These are phyloP conservation scores for Centrapalus pauciflorus DNA, from an alignment of 129 eudicot species.

Conservation along the genomic window DNA sequence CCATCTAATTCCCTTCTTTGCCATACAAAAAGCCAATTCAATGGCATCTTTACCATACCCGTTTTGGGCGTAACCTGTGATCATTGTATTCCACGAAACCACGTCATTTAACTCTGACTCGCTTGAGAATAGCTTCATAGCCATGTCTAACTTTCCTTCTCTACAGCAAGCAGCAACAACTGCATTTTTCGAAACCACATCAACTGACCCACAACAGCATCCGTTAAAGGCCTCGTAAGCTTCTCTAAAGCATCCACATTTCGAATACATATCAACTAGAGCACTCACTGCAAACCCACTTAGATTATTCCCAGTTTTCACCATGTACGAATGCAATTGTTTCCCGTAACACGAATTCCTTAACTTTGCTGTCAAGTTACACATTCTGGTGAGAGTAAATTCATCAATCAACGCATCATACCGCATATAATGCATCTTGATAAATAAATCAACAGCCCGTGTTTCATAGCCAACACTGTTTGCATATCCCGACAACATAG, in stretches of 20 bases:
- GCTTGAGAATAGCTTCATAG: constrained; percentile 40
- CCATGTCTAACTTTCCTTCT: constrained; percentile 62
- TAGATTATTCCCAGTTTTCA: constrained; percentile 56
- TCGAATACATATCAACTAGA: constrained; percentile 83
- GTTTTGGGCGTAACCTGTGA: constrained; percentile 66
- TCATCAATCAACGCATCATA: constrained; percentile 48
- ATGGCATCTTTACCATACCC: constrained; percentile 50
- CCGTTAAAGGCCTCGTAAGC: constrained; percentile 51
- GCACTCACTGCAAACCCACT: constrained; percentile 66
- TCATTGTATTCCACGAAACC: constrained; percentile 85
- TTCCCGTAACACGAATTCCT: constrained; percentile 36
- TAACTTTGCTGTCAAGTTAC: constrained; percentile 63
- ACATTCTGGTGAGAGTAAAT: constrained; percentile 70
- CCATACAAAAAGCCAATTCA: constrained; percentile 49
- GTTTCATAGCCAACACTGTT: constrained; percentile 46
- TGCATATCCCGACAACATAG: constrained; percentile 69
- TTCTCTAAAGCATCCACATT: constrained; percentile 67
- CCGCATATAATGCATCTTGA: constrained; percentile 39
- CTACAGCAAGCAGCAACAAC: constrained; percentile 89
- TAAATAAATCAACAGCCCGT: constrained; percentile 54
- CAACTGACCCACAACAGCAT: constrained; percentile 29
- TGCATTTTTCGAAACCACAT: constrained; percentile 73
- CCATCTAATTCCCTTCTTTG: constrained; percentile 40
- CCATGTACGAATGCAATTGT: constrained; percentile 78
- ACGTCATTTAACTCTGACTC: constrained; percentile 53